Evolutionary conservation across 2,329 filamentous ascomycete genomes (phyloP).

Genomic region (Aspergillus sp.): DNA sequence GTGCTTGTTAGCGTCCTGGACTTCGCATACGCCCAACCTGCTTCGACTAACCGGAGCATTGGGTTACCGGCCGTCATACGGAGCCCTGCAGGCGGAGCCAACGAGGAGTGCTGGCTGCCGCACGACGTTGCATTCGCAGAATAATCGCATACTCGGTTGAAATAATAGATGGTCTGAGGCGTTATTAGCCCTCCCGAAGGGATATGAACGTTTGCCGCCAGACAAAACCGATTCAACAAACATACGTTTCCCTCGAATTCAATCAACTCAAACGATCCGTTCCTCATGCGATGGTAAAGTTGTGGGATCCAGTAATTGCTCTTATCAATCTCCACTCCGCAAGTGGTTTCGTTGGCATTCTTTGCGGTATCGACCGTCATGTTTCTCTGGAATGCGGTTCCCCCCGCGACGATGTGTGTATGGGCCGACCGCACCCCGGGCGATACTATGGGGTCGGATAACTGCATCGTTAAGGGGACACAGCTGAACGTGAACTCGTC

Average conservation of each 20-base stretch:
- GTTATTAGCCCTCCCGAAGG: not conserved
- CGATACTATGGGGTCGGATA: slow-evolving; percentile 64
- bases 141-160: slow-evolving; percentile 23
- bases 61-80: slow-evolving; percentile 23
- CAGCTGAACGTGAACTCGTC: slow-evolving; percentile 24
- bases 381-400: slow-evolving; percentile 63
- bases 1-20: not conserved
- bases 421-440: slow-evolving; percentile 61
- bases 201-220: not conserved
- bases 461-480: slow-evolving; percentile 30
- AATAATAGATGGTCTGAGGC: slow-evolving; percentile 21
- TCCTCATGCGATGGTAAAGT: slow-evolving; percentile 57
- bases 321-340: slow-evolving; percentile 66
- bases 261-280: slow-evolving; percentile 19
- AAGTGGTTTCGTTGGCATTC: slow-evolving; percentile 46
- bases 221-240: not conserved
- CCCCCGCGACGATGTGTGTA: slow-evolving; percentile 69
- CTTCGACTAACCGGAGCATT: slow-evolving; percentile 13
- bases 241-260: slow-evolving; percentile 19
- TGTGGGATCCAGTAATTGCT: slow-evolving; percentile 77
- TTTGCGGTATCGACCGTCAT: slow-evolving; percentile 61
- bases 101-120: slow-evolving; percentile 3
- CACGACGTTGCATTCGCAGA: slow-evolving; percentile 12
- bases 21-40: not conserved
- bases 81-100: slow-evolving; percentile 24